These are phyloP conservation scores for Chionographis japonica DNA, from an alignment of 106 monocot species.

Conservation along the genomic window DNA sequence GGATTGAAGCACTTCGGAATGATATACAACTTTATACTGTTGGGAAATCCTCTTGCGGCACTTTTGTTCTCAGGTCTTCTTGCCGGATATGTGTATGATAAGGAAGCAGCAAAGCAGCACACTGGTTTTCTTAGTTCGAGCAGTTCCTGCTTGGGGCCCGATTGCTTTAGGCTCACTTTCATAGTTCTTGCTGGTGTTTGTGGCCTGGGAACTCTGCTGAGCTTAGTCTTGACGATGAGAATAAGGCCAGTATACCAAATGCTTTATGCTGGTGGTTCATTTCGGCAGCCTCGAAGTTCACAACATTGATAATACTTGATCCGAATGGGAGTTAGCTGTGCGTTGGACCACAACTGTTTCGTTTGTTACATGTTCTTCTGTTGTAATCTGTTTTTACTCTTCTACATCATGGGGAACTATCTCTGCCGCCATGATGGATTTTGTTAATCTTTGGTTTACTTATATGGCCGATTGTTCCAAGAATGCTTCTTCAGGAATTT, in stretches of 20 bases:
- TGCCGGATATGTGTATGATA: conserved; percentile 74
- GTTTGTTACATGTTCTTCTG: neutral
- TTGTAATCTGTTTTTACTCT: neutral
- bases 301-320: conserved; percentile 12
- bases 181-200: conserved; percentile 45
- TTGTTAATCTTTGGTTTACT: neutral
- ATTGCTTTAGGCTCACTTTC: conserved; percentile 70
- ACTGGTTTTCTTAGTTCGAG: conserved; percentile 1
- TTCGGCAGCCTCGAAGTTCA: conserved; percentile 38
- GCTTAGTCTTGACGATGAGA: conserved; percentile 38
- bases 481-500: too few species aligned
- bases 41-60: conserved; percentile 82
- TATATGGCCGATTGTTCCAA: too few species aligned
- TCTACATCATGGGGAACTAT: neutral
- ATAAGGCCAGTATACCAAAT: conserved; percentile 58
- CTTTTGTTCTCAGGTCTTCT: conserved; percentile 65
- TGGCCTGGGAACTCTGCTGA: conserved; percentile 36
- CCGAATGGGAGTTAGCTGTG: neutral
- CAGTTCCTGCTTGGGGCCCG: conserved; percentile 43
- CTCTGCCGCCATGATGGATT: neutral
- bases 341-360: neutral
- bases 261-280: conserved; percentile 66
- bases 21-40: conserved; percentile 77
- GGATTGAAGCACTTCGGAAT: conserved; percentile 82
- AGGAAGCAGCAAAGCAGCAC: conserved; percentile 46